These are phyloP conservation scores for Jamesozyma spencerorum DNA, from an alignment of 805 yeast genomes.

Conservation along the genomic window DNA sequence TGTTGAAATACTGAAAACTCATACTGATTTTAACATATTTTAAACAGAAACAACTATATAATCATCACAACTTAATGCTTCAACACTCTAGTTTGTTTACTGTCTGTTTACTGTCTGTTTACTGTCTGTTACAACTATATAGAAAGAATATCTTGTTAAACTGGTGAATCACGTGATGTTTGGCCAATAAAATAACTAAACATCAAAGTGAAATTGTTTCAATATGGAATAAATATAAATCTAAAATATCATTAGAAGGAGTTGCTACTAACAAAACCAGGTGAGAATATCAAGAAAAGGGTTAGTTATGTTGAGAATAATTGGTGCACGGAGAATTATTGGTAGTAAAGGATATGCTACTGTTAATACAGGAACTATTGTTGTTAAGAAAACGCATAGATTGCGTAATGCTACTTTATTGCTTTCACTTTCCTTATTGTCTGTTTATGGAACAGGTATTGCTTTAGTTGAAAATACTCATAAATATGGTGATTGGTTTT, in stretches of 20 bases:
- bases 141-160: too few relatives aligned
- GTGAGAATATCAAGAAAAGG: too few relatives aligned
- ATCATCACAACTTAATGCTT: too few relatives aligned
- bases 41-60: too few relatives aligned
- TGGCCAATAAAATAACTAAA: slow-evolving; percentile 5
- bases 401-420: slow-evolving; percentile 28
- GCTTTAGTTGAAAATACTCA: slow-evolving; percentile 51
- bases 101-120: too few relatives aligned
- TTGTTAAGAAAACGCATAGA: slow-evolving; percentile 12
- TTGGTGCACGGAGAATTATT: neutral
- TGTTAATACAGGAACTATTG: slow-evolving; percentile 11
- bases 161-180: slow-evolving; percentile 5
- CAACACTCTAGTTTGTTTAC: too few relatives aligned
- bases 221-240: neutral
- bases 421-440: slow-evolving; percentile 27
- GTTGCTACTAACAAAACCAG: too few relatives aligned
- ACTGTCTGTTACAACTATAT: too few relatives aligned
- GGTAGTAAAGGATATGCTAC: slow-evolving; percentile 8
- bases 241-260: neutral
- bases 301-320: slow-evolving; percentile 1
- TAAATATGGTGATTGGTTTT: slow-evolving; percentile 50
- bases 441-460: slow-evolving; percentile 52
- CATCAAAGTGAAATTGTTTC: neutral
- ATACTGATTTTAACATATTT: neutral
- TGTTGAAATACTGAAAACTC: too few relatives aligned